Evolutionary conservation across 306 rosid genomes (phyloP).

Genomic region (Canavalia gladiata): DNA sequence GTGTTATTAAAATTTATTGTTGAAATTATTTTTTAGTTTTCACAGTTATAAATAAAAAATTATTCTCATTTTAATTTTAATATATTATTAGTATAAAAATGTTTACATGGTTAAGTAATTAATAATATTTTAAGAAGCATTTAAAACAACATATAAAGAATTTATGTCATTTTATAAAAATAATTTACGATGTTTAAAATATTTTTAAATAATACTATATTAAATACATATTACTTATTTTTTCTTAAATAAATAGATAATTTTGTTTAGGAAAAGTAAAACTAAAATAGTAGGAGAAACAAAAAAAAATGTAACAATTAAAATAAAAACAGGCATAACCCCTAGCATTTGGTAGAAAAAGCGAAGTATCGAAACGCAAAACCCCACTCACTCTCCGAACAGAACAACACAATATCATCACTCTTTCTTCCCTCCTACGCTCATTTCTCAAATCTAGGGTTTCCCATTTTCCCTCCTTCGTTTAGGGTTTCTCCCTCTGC

Average conservation of each 20-base stretch:
- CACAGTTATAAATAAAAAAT: too few relatives aligned
- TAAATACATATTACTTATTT: background rate
- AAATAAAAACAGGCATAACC: background rate
- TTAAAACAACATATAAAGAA: too few relatives aligned
- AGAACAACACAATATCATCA: background rate
- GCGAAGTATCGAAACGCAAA: background rate
- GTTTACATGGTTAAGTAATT: too few relatives aligned
- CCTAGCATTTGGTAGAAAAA: slow-evolving; percentile 6
- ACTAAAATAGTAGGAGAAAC: background rate
- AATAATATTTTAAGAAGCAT: too few relatives aligned
- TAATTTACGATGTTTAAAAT: too few relatives aligned
- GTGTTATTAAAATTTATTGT: background rate
- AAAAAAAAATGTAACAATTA: too few relatives aligned
- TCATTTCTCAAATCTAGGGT: slow-evolving; percentile 39
- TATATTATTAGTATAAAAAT: too few relatives aligned
- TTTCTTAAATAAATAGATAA: background rate
- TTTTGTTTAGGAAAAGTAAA: background rate
- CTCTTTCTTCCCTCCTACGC: background rate
- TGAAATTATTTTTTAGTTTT: background rate
- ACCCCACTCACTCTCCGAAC: background rate
- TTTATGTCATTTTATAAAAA: too few relatives aligned
- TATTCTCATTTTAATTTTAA: too few relatives aligned
- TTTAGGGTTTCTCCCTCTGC: slow-evolving; percentile 45
- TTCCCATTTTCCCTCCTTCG: background rate
- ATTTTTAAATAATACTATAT: background rate